Base-by-base conservation (phyloP, 169 alveolate genomes). In the Cytauxzoon felis region DNA sequence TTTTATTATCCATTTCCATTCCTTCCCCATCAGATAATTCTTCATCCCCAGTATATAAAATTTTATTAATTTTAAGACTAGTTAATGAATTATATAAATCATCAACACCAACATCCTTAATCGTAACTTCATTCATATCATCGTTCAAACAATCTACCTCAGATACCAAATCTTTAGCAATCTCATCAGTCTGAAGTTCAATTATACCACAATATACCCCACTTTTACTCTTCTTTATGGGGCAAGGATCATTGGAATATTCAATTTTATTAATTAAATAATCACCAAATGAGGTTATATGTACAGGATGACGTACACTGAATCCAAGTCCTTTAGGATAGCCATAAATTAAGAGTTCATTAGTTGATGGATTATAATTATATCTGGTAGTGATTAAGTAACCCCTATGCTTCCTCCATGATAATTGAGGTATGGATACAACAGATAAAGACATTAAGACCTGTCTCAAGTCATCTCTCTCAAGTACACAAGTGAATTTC, bases 381-480 rank as follows among this genome's bases (percentile, higher is more conserved):
- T 51, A 65, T 26, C 73, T 76, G 29, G 62, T 78, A 5, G 69
- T 73, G 71, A 86, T 23, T 81, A 86, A 67, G 66, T 86, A 86
- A 0, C 92, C 90, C 43, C 92, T 58, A n/a, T 82, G 88, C 41
- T 72, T 60, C 26, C 92, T 52, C 83, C 86, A 86, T 13, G 87
- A 67, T 2, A 80, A 69, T 8, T 48, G 62, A 32, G 63, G 43
- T 6, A 64, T 21, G 19, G 85, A 78, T 42, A 78, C 85, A 49
- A 75, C 58, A 52, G 70, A 79, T 19, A 86, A 68, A 29, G 66
- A 69, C 19, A 76, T 45, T 26, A 81, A 60, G 9, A 80, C 78
- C 27, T 64, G 60, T 13, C 13, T 34, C 29, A 81, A 43, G 54
- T 84, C 88, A 3, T 60, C 58, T 5, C 26, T 52, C 11, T 19